Conservation (phyloP, 148 eudicot genomes). For the Cornus suecica region DNA sequence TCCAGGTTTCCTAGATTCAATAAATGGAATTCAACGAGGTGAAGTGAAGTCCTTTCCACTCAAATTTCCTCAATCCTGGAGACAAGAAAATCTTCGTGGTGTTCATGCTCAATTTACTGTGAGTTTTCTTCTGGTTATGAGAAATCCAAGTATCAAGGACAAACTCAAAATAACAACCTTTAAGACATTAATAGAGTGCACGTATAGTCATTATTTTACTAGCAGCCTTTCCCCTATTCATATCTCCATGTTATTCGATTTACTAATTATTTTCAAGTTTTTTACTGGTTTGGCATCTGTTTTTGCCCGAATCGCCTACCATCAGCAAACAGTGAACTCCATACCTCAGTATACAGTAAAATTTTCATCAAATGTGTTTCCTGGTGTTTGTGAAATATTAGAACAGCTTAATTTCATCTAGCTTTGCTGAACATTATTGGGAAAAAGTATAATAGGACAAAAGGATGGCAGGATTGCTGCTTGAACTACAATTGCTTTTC, state of each 20-base stretch:
- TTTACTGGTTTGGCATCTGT: background rate
- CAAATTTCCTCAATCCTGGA: constrained; percentile 89
- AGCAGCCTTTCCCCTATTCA: background rate
- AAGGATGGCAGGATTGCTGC: background rate
- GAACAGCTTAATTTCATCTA: background rate
- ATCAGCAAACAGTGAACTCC: background rate
- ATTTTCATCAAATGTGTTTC: background rate
- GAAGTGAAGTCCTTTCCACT: constrained; percentile 90
- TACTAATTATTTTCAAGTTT: background rate
- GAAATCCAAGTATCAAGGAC: background rate
- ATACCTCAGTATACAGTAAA: background rate
- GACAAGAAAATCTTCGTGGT: constrained; percentile 91
- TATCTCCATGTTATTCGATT: background rate
- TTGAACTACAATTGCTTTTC: constrained; percentile 4
- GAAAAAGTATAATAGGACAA: background rate
- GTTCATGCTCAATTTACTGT: constrained; percentile 89
- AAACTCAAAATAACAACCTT: background rate
- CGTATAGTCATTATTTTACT: background rate
- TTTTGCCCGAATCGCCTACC: background rate
- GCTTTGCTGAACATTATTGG: background rate
- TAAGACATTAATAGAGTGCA: background rate
- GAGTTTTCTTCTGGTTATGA: constrained; percentile 26
- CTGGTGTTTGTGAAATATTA: background rate
- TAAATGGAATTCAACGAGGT: constrained; percentile 79
- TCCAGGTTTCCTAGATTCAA: constrained; percentile 85